Evolutionary conservation across 1,284 basidiomycete species (phyloP), one percentile per base, ranked within the genome.

Genomic region (Sporisorium iseilematis-ciliati): DNA sequence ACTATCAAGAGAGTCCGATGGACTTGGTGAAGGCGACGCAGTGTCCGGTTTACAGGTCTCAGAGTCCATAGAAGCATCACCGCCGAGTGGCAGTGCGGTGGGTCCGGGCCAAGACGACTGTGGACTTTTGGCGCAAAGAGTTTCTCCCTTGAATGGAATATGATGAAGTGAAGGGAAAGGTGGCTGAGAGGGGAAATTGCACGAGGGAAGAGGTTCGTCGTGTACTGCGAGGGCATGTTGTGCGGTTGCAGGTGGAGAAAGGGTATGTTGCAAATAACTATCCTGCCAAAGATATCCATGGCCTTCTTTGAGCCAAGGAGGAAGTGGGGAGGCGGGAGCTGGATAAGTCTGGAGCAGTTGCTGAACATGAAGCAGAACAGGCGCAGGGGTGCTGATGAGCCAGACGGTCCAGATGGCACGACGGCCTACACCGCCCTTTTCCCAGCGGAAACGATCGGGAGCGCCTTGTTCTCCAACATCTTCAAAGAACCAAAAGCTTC

Each of bases 401-500:
- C 71, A 77, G 20, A 77, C 59, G 16, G 77, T 79, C 77, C 77
- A 79, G 43, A 79, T 67, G 16, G 77, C 77, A 10, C 73, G 53
- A 23, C 56, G 65, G 23, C 60, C 76, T 0, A 75, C 68, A 7
- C 65, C 63, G 29, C 57, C 52, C 40, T 61, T 58, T 14, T 68
- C 55, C 62, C 67, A 69, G 4, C 69, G 54, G 26, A 66, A 61
- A 14, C 77, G 54, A 26, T 71, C 77, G 38, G 62, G 42, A 1
- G 75, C 77, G 7, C 77, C 77, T 20, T 68, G 62, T 48, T 79
- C 77, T 8, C 64, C 65, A 3, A 75, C 59, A 40, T 79, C 67
- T 43, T 79, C 77, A 5, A 72, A 69, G 60, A 79, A 79, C 77
- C 77, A 79, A 43, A 79, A 70, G 55, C 75, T 71, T 7, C 75